phyloP scores from a whole-genome alignment of 176 grass and related monocot genomes.

The Rhipidocladum racemiflorum region DNA sequence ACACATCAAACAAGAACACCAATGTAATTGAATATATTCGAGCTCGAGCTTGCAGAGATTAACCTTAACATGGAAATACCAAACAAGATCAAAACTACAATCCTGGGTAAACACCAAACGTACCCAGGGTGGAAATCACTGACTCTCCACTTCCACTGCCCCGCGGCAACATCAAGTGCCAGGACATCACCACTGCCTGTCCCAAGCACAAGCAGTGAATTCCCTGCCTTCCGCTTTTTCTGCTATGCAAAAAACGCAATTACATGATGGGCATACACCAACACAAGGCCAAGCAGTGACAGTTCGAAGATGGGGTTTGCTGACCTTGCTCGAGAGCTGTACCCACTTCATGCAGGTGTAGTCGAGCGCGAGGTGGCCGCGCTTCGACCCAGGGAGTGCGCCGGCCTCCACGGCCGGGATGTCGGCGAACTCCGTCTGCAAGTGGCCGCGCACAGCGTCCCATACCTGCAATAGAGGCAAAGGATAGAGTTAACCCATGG shows the following conservation, averaged over 20 bases:
- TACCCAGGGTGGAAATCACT: slow-evolving; percentile 74
- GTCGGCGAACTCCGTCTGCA: slow-evolving; percentile 81
- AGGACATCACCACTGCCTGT: slow-evolving; percentile 73
- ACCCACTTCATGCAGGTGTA: slow-evolving; percentile 99
- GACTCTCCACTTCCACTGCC: slow-evolving; percentile 68
- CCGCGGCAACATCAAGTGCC: slow-evolving; percentile 60
- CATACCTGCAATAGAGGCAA: slow-evolving; percentile 60
- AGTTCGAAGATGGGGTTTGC: neutral
- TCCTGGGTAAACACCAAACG: slow-evolving; percentile 8
- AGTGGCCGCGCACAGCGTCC: slow-evolving; percentile 69
- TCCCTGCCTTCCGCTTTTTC: slow-evolving; percentile 61
- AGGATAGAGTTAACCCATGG: neutral
- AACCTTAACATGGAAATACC: neutral
- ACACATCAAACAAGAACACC: slow-evolving; percentile 6
- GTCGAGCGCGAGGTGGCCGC: slow-evolving; percentile 93
- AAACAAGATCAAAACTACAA: slow-evolving; percentile 29
- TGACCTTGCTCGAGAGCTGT: slow-evolving; percentile 72
- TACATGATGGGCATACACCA: slow-evolving; percentile 6
- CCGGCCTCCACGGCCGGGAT: slow-evolving; percentile 52
- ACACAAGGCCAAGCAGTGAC: neutral
- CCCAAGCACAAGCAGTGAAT: slow-evolving; percentile 63
- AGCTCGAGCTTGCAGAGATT: slow-evolving; percentile 15
- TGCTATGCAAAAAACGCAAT: slow-evolving; percentile 37
- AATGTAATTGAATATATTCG: slow-evolving; percentile 14
- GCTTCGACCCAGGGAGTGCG: slow-evolving; percentile 45